Conservation (phyloP, 176 grass and related monocot species). For the Cenchrus americanus region DNA sequence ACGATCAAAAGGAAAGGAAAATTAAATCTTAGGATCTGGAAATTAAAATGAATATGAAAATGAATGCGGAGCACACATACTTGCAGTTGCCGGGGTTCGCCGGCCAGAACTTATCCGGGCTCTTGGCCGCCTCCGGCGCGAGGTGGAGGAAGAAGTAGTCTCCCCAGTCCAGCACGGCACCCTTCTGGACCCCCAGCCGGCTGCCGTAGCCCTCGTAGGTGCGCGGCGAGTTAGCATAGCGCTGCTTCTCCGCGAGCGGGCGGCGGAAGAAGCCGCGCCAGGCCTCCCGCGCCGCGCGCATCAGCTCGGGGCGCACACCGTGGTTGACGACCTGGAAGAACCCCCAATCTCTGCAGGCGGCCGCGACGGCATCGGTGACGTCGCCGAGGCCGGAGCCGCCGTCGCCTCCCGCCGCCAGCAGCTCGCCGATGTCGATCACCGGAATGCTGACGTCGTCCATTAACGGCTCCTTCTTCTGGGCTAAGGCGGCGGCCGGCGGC, state of each 20-base stretch:
- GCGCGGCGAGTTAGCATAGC: slow-evolving; percentile 70
- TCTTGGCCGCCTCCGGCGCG: slow-evolving; percentile 55
- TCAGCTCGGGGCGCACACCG: slow-evolving; percentile 68
- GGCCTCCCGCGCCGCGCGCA: slow-evolving; percentile 48
- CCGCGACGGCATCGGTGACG: slow-evolving; percentile 48
- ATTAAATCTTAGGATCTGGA: neutral
- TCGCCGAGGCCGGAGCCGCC: neutral
- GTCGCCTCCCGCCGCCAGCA: slow-evolving; percentile 26
- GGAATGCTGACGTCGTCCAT: slow-evolving; percentile 51
- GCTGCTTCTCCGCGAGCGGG: slow-evolving; percentile 62
- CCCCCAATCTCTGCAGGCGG: slow-evolving; percentile 74
- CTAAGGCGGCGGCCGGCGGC: too few species aligned
- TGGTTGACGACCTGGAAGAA: slow-evolving; percentile 95
- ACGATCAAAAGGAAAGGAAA: neutral
- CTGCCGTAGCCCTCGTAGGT: slow-evolving; percentile 96
- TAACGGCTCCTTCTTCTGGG: neutral
- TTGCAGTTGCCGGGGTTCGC: slow-evolving; percentile 56
- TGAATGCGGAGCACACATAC: slow-evolving; percentile 24
- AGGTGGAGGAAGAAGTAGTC: slow-evolving; percentile 93
- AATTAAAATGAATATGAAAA: neutral
- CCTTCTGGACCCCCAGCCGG: slow-evolving; percentile 82
- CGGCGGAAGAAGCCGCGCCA: slow-evolving; percentile 78
- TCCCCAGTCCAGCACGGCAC: slow-evolving; percentile 81
- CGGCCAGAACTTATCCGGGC: slow-evolving; percentile 62
- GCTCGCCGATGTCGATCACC: slow-evolving; percentile 62